A percentile compares a stretch with the other conserved stretches of the same genome.
Conservation (phyloP, 2,329 filamentous ascomycete genomes). For the Verticillium albo-atrum region DNA sequence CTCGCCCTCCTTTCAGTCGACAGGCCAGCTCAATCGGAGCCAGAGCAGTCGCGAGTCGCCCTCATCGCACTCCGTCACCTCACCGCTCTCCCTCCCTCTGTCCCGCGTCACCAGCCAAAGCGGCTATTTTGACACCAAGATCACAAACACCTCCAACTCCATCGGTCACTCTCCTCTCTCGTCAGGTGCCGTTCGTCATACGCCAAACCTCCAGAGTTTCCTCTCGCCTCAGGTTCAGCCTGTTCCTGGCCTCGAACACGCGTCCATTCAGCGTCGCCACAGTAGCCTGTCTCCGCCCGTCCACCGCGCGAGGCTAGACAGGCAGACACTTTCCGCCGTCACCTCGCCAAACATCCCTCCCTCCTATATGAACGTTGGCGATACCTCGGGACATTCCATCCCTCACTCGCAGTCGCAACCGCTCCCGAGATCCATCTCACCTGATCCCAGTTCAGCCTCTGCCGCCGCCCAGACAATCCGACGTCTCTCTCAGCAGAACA, state of each 20-base stretch:
- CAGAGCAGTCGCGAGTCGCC: constrained; percentile 19
- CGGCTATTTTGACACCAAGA: constrained; percentile 30
- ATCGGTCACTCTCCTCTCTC: constrained; percentile 16
- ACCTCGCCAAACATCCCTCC: neutral
- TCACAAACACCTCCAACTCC: constrained; percentile 11
- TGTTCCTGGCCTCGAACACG: neutral
- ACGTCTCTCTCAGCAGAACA: constrained; percentile 36
- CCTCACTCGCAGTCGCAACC: constrained; percentile 14
- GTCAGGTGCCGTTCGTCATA: constrained; percentile 13
- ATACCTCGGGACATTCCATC: constrained; percentile 19
- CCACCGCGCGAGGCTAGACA: neutral
- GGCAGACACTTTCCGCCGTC: neutral
- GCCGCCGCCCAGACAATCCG: constrained; percentile 30
- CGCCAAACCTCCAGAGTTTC: constrained; percentile 15
- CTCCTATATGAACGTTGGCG: constrained; percentile 2
- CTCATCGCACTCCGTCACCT: constrained; percentile 27
- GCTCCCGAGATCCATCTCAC: constrained; percentile 20
- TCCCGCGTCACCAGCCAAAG: constrained; percentile 22
- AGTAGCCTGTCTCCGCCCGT: constrained; percentile 11
- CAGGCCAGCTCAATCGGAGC: constrained; percentile 10
- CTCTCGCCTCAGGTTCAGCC: constrained; percentile 15
- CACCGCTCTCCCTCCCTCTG: constrained; percentile 32
- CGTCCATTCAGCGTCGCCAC: neutral
- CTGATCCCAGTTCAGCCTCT: constrained; percentile 17
- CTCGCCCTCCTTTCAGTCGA: constrained; percentile 15